Percentiles rank a stretch among this genome's conserved stretches.
phyloP scores from a whole-genome alignment of 768 basidiomycete genomes.

The Lentinula sp. region DNA sequence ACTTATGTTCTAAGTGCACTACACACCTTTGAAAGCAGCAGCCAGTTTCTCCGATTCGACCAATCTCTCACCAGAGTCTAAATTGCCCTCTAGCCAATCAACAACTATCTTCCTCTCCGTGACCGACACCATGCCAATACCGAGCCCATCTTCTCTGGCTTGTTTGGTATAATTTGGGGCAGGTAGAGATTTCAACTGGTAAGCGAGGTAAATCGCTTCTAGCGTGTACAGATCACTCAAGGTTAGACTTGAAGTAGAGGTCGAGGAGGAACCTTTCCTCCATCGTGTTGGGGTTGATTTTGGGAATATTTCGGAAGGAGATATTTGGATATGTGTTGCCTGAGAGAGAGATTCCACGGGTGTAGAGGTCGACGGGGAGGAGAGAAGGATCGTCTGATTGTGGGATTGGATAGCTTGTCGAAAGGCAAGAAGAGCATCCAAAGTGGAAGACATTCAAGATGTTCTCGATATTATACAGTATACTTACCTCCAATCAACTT shows the following conservation, averaged over 20 bases:
- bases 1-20: constrained; percentile 9
- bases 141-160: constrained; percentile 67
- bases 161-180: constrained; percentile 88
- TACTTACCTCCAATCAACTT: not conserved
- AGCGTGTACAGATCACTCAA: constrained; percentile 66
- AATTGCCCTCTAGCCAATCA: constrained; percentile 73
- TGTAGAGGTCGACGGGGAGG: constrained; percentile 34
- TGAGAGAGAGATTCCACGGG: constrained; percentile 32
- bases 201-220: constrained; percentile 82
- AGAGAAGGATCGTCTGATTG: constrained; percentile 41
- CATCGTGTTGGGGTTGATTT: constrained; percentile 79
- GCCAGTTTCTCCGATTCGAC: constrained; percentile 35
- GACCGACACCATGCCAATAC: constrained; percentile 74
- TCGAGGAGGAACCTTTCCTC: constrained; percentile 41
- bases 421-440: constrained; percentile 52
- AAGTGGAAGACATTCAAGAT: not conserved
- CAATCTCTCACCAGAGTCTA: constrained; percentile 33
- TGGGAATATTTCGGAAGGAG: constrained; percentile 45
- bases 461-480: not conserved
- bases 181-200: constrained; percentile 65
- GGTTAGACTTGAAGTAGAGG: constrained; percentile 23
- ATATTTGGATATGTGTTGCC: constrained; percentile 65
- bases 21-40: constrained; percentile 29
- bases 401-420: constrained; percentile 56
- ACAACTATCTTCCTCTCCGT: constrained; percentile 83